Conservation (phyloP, 495 filamentous ascomycete genomes). For the Amniculicola lignicola region DNA sequence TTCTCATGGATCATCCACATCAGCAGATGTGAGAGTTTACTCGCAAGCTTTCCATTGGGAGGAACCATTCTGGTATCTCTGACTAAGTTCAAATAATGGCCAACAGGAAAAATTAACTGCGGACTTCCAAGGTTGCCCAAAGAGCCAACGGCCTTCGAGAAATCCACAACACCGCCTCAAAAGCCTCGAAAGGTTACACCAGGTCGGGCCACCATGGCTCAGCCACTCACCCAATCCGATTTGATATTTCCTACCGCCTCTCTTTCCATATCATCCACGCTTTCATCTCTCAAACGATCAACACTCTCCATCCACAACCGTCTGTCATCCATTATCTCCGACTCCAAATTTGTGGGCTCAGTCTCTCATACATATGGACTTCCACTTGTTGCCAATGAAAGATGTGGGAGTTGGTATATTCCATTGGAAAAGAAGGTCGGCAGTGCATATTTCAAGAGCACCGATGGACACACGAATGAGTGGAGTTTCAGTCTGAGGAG, state of each 20-base stretch:
- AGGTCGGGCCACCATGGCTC: conserved; percentile 14
- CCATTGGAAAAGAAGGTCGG: conserved; percentile 60
- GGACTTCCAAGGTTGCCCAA: too few species aligned
- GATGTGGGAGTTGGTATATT: conserved; percentile 96
- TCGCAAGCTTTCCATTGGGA: too few species aligned
- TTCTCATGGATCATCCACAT: too few species aligned
- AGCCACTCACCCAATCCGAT: conserved; percentile 26
- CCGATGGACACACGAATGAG: conserved; percentile 85
- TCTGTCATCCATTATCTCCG: conserved; percentile 52
- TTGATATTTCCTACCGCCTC: conserved; percentile 38
- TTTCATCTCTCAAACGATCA: conserved; percentile 62
- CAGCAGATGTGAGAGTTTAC: too few species aligned
- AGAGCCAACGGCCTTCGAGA: too few species aligned
- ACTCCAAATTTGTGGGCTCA: conserved; percentile 38
- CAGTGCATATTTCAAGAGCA: conserved; percentile 94
- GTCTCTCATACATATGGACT: conserved; percentile 48
- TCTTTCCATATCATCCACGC: conserved; percentile 32
- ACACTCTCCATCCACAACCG: conserved; percentile 79
- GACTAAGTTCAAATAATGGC: too few species aligned
- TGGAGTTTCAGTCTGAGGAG: conserved; percentile 85
- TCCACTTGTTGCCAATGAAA: conserved; percentile 89
- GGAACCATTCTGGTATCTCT: too few species aligned
- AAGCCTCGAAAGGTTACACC: too few species aligned
- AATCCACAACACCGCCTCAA: neutral
- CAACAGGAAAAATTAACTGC: too few species aligned